Conservation (phyloP, 371 early-diverging fungal genomes). For the Mucor plumbeus region DNA sequence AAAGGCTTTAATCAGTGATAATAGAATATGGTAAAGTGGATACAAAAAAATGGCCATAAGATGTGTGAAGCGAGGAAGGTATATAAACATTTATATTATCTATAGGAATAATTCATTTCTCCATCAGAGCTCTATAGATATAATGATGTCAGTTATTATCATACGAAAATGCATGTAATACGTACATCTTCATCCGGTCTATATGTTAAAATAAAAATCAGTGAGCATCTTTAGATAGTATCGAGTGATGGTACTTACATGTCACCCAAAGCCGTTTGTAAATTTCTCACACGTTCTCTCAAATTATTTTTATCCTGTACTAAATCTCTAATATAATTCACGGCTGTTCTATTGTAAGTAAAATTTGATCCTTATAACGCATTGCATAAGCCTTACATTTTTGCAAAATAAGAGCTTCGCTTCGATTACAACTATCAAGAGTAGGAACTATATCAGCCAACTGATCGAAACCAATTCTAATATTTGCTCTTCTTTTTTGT, state of each 20-base stretch:
- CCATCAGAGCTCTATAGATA: conserved; percentile 25
- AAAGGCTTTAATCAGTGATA: too few relatives aligned
- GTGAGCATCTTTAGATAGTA: background rate
- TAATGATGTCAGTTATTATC: background rate
- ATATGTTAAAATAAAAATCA: background rate
- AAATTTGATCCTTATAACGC: background rate
- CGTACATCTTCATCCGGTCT: conserved; percentile 28
- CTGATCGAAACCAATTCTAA: conserved; percentile 79
- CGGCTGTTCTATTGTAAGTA: conserved; percentile 16
- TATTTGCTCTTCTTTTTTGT: conserved; percentile 85
- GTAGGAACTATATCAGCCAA: conserved; percentile 78
- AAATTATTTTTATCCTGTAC: conserved; percentile 26
- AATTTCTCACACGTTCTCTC: conserved; percentile 14
- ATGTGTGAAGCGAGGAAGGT: too few relatives aligned
- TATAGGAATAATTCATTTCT: conserved; percentile 8
- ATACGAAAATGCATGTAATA: background rate
- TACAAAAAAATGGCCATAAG: too few relatives aligned
- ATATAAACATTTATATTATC: background rate
- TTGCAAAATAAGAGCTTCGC: conserved; percentile 52
- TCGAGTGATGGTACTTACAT: conserved; percentile 14
- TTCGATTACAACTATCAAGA: conserved; percentile 57
- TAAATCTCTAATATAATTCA: conserved; percentile 26
- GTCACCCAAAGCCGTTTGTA: conserved; percentile 23
- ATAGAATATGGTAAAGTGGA: too few relatives aligned
- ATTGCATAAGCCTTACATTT: conserved; percentile 20